Percentiles rank a stretch among this genome's conserved stretches.
These are phyloP conservation scores for Rachicladosporium sp. DNA, from an alignment of 2,329 filamentous ascomycete genomes.

Conservation along the genomic window DNA sequence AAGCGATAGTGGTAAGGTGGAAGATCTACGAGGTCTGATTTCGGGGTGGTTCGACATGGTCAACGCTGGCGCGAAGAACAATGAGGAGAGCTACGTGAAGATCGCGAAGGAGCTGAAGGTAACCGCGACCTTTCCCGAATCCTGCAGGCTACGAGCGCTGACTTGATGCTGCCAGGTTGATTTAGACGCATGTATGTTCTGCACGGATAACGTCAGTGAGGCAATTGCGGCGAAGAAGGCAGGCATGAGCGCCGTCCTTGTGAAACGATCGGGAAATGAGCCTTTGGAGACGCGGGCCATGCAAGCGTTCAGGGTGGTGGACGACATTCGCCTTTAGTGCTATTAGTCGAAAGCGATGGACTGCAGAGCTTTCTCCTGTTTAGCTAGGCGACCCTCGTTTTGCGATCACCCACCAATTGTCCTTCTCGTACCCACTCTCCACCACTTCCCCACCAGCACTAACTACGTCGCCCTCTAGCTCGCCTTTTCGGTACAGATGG, in stretches of 20 bases:
- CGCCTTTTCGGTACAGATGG: conserved; percentile 76
- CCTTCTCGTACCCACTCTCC: conserved; percentile 81
- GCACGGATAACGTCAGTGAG: conserved; percentile 64
- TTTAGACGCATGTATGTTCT: conserved; percentile 42
- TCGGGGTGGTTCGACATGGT: conserved; percentile 66
- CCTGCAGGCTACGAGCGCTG: too few relatives aligned
- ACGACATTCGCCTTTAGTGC: conserved; percentile 1
- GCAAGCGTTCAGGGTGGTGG: conserved; percentile 14
- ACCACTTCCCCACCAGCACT: conserved; percentile 64
- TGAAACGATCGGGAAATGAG: conserved; percentile 57
- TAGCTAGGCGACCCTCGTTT: conserved; percentile 2
- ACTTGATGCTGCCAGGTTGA: too few relatives aligned
- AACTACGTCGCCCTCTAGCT: conserved; percentile 68
- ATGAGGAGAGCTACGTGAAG: conserved; percentile 52
- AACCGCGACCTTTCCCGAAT: not conserved
- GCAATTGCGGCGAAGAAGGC: conserved; percentile 33
- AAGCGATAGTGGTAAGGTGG: conserved; percentile 28
- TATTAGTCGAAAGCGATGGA: not conserved
- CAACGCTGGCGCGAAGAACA: conserved; percentile 64
- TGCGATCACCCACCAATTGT: conserved; percentile 92
- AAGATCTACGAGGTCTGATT: conserved; percentile 48
- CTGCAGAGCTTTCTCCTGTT: not conserved
- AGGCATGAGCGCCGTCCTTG: conserved; percentile 30
- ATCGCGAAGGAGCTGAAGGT: conserved; percentile 42
- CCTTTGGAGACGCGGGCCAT: conserved; percentile 41